phyloP scores from a whole-genome alignment of 1,284 basidiomycete genomes.

The Austroboletus novae-zelandiae region DNA sequence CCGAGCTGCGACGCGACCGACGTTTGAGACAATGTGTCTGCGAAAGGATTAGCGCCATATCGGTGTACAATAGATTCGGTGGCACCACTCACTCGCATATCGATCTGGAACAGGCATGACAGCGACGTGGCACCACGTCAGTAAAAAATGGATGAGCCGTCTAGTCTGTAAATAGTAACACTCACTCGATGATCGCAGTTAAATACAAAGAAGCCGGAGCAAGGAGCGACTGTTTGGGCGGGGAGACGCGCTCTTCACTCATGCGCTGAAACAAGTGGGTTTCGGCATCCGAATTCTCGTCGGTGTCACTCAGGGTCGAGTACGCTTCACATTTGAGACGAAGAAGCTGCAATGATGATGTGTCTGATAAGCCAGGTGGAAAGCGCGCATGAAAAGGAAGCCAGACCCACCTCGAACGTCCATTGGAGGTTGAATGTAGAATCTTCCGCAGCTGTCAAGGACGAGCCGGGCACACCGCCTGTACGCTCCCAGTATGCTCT shows the following conservation, averaged over 20 bases:
- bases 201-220: slow-evolving; percentile 84
- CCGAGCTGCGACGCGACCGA: slow-evolving; percentile 78
- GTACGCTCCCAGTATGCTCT: slow-evolving; percentile 81
- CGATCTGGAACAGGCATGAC: slow-evolving; percentile 45
- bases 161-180: slow-evolving; percentile 24
- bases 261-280: slow-evolving; percentile 58
- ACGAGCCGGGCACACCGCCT: slow-evolving; percentile 38
- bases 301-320: slow-evolving; percentile 78
- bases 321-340: slow-evolving; percentile 83
- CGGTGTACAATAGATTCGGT: not conserved
- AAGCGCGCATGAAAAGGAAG: not conserved
- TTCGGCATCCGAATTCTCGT: slow-evolving; percentile 71
- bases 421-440: slow-evolving; percentile 64
- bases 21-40: slow-evolving; percentile 81
- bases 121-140: slow-evolving; percentile 19
- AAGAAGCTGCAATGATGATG: slow-evolving; percentile 49
- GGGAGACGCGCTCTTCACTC: slow-evolving; percentile 40
- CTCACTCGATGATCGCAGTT: slow-evolving; percentile 91
- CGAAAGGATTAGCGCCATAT: slow-evolving; percentile 5
- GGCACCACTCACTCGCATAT: slow-evolving; percentile 73
- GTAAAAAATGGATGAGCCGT: slow-evolving; percentile 14
- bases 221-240: slow-evolving; percentile 59
- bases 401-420: slow-evolving; percentile 66
- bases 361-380: slow-evolving; percentile 4
- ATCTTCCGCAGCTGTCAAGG: slow-evolving; percentile 43